Conservation (phyloP, 441 rosid species). For the Corymbia citriodora region DNA sequence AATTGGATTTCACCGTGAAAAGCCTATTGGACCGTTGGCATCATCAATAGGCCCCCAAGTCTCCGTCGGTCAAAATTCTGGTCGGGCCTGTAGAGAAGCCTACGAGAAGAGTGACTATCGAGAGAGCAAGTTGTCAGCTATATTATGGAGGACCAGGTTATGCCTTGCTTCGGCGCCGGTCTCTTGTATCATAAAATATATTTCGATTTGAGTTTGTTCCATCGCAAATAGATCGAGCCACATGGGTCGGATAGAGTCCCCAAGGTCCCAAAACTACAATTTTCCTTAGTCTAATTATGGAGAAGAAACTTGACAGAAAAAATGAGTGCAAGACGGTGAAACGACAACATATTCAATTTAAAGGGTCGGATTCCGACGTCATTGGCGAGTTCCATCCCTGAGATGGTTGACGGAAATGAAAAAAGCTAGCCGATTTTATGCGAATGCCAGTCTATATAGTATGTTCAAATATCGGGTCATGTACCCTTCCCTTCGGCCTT, state of each 20-base stretch:
- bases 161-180: not conserved
- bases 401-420: not conserved
- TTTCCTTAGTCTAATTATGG: not conserved
- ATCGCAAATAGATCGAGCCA: not conserved
- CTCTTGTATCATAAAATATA: not conserved
- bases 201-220: not conserved
- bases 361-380: not conserved
- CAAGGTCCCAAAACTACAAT: not conserved
- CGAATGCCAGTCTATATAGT: not conserved
- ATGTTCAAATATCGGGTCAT: not conserved
- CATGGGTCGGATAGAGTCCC: not conserved
- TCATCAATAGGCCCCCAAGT: not conserved
- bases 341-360: not conserved
- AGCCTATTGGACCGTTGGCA: not conserved
- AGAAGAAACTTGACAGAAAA: not conserved
- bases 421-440: not conserved
- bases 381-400: not conserved
- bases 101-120: rapidly evolving
- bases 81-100: rapidly evolving
- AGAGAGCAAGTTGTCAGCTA: not conserved
- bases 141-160: not conserved
- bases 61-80: not conserved
- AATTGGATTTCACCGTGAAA: not conserved
- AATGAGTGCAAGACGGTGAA: not conserved
- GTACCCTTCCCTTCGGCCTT: not conserved